Evolutionary conservation across 2,329 filamentous ascomycete genomes (phyloP).

Genomic region (Penicillium glabrum): DNA sequence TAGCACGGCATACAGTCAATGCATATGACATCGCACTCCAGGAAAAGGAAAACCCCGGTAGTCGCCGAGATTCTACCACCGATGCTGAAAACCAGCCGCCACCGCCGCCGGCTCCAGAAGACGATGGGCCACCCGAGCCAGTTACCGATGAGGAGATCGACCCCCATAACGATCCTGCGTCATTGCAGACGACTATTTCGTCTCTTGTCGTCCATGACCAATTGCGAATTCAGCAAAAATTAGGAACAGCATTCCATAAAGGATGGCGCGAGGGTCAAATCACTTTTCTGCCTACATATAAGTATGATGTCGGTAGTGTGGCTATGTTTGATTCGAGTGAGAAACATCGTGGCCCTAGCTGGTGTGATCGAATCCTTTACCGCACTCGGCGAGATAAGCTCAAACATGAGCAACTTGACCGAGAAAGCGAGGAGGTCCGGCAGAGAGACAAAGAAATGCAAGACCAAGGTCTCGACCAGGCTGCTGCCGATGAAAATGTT

Average conservation of each 20-base stretch:
- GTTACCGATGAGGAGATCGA: constrained; percentile 65
- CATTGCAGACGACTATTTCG: constrained; percentile 81
- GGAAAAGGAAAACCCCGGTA: constrained; percentile 19
- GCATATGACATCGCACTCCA: constrained; percentile 64
- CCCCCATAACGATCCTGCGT: constrained; percentile 74
- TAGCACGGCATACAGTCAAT: constrained; percentile 78
- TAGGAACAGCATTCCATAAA: constrained; percentile 80
- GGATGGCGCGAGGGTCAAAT: constrained; percentile 91
- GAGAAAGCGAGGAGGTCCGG: constrained; percentile 65
- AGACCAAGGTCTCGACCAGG: constrained; percentile 71
- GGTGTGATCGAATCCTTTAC: constrained; percentile 94
- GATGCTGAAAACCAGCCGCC: constrained; percentile 5
- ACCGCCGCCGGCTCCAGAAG: not conserved
- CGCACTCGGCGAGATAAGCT: constrained; percentile 71
- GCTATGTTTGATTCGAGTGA: constrained; percentile 93
- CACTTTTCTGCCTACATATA: constrained; percentile 90
- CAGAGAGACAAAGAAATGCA: constrained; percentile 84
- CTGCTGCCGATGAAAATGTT: constrained; percentile 74
- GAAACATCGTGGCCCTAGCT: constrained; percentile 88
- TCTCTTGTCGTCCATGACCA: constrained; percentile 91
- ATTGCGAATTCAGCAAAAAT: constrained; percentile 69
- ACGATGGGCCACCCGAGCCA: constrained; percentile 8
- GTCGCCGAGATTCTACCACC: not conserved
- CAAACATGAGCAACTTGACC: constrained; percentile 62
- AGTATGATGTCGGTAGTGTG: constrained; percentile 94